phyloP scores from a whole-genome alignment of 2,329 filamentous ascomycete genomes.

The Botrytis byssoidea region DNA sequence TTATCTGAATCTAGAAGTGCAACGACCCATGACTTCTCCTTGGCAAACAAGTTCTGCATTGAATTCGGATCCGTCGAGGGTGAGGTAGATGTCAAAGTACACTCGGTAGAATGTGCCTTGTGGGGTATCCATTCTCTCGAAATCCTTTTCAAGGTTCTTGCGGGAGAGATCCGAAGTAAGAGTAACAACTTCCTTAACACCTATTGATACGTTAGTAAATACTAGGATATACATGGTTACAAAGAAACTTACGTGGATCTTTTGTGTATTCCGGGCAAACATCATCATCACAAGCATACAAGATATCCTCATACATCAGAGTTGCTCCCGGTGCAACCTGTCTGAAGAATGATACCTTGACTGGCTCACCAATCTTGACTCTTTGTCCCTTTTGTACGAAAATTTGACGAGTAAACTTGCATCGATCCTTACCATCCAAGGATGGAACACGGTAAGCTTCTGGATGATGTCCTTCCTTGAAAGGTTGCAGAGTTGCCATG shows the following conservation, averaged over 20 bases:
- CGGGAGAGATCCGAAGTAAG: conserved; percentile 94
- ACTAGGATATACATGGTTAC: not conserved
- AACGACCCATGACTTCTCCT: conserved; percentile 97
- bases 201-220: conserved; percentile 49
- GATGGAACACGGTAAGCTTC: conserved; percentile 97
- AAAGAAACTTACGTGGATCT: conserved; percentile 80
- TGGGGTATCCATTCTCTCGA: conserved; percentile 98
- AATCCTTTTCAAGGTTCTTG: conserved; percentile 99
- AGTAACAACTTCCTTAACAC: conserved; percentile 98
- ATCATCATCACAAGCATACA: conserved; percentile 97
- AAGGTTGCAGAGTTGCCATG: conserved; percentile 97
- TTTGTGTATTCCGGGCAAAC: conserved; percentile 98
- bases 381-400: conserved; percentile 98
- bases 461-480: conserved; percentile 98
- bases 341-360: conserved; percentile 98
- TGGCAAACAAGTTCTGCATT: conserved; percentile 98
- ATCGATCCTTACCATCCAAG: conserved; percentile 93
- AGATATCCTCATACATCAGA: conserved; percentile 98
- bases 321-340: conserved; percentile 96
- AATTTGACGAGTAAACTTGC: conserved; percentile 97
- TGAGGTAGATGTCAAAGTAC: conserved; percentile 81
- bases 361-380: conserved; percentile 98
- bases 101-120: conserved; percentile 93
- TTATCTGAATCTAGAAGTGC: conserved; percentile 80
- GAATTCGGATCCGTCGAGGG: conserved; percentile 95